Base-by-base conservation (phyloP, 345 rosid species). In the Boechera retrofracta region DNA sequence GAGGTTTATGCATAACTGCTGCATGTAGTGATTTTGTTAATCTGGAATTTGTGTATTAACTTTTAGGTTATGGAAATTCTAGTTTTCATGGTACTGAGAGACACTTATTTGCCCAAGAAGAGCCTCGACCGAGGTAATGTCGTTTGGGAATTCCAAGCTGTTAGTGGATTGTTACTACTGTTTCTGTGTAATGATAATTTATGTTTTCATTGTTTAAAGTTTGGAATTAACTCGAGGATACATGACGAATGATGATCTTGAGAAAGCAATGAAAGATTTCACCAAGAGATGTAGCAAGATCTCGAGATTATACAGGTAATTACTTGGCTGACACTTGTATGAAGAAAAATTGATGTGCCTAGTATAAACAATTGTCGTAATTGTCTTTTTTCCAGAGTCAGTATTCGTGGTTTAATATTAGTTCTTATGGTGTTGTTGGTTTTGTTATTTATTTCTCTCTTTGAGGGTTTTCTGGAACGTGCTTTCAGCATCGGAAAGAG, bases 401-500 rank as follows among this genome's bases (percentile, higher is more conserved):
- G 10, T 38, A 8, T 49, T 44, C 29, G 49, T 60, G 28, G 6
- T 16, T 49, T 13, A 7, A 5, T 24, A n/a, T 64, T 33, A 16
- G 18, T 5, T 44, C 0, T 18, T 57, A 64, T 79, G 81, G 75
- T 82, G 75, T 52, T 84, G 82, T 90, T 94, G 87, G 92, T 81
- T 84, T 62, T 68, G 84, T 77, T 54, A 68, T 78, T 81, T 68
- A 75, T 88, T 87, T 87, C 82, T 92, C 95, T 88, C 91, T 83
- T 88, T 79, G 98, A 90, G 97, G 93, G 96, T 81, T 62, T 82
- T 77, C 77, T 83, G 79, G 79, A 81, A 79, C 82, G 76, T 77
- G 57, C 78, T 35, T 79, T 89, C 92, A 95, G 99, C 84, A 87
- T 95, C 57, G 99, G 99, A 29, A 80, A 86, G 81, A 95, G 99